These are phyloP conservation scores for Blastobotrys attinorum DNA, from an alignment of 805 yeast genomes.

Conservation along the genomic window DNA sequence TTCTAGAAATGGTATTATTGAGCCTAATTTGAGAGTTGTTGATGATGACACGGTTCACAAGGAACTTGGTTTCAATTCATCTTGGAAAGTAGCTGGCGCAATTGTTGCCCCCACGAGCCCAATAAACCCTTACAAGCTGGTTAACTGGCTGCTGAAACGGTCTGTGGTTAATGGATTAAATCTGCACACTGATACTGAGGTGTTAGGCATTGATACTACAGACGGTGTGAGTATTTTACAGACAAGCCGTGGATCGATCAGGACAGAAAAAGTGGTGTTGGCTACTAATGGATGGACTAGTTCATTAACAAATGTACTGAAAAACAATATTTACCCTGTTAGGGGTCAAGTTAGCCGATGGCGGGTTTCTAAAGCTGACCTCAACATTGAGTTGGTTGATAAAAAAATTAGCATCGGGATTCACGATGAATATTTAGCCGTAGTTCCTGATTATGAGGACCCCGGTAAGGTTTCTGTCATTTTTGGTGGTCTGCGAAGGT, in stretches of 20 bases:
- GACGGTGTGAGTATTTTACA: not conserved
- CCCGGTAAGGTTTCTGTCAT: slow-evolving; percentile 8
- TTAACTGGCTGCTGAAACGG: slow-evolving; percentile 28
- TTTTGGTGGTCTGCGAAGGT: slow-evolving; percentile 14
- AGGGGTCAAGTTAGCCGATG: slow-evolving; percentile 24
- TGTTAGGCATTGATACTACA: slow-evolving; percentile 26
- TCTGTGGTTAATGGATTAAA: slow-evolving; percentile 32
- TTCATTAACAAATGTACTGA: slow-evolving; percentile 3
- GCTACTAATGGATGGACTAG: slow-evolving; percentile 33
- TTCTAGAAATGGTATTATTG: slow-evolving; percentile 8
- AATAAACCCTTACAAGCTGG: slow-evolving; percentile 39
- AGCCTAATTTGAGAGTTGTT: not conserved
- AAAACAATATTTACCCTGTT: slow-evolving; percentile 18
- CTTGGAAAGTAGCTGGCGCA: slow-evolving; percentile 20
- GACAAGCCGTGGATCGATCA: slow-evolving; percentile 19
- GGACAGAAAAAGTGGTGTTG: slow-evolving; percentile 31
- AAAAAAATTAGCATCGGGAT: slow-evolving; percentile 6
- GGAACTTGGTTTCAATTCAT: not conserved
- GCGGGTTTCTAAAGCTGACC: slow-evolving; percentile 1
- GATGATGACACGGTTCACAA: not conserved
- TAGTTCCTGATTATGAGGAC: slow-evolving; percentile 9
- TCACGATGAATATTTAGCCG: slow-evolving; percentile 14
- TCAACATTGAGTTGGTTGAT: slow-evolving; percentile 2
- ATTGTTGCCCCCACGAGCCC: slow-evolving; percentile 37
- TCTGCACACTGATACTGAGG: slow-evolving; percentile 38